phyloP scores from a whole-genome alignment of 2,329 filamentous ascomycete genomes.

The Chlorencoelia australis region DNA sequence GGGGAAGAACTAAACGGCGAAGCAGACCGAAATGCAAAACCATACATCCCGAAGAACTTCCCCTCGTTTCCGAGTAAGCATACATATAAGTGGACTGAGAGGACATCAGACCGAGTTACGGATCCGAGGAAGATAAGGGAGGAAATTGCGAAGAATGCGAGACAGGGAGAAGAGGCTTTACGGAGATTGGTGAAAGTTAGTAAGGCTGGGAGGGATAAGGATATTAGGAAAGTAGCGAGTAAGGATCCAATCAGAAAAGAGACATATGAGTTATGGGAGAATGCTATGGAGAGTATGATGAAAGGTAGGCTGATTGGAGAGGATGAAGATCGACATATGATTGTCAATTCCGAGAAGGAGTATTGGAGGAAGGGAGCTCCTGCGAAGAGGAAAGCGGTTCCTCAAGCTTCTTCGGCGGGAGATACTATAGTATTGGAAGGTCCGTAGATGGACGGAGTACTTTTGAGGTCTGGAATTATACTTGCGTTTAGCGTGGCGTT shows the following conservation, averaged over 20 bases:
- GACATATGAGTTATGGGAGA: conserved; percentile 51
- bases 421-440: too few species aligned
- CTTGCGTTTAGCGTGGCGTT: too few species aligned
- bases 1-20: conserved; percentile 48
- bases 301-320: conserved; percentile 12
- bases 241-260: conserved; percentile 41
- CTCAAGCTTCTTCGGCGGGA: conserved; percentile 1
- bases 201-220: conserved; percentile 55
- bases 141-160: conserved; percentile 48
- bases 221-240: conserved; percentile 44
- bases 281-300: conserved; percentile 45
- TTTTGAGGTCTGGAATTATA: too few species aligned
- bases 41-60: conserved; percentile 48
- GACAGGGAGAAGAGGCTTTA: conserved; percentile 52
- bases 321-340: conserved; percentile 54
- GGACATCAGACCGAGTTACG: conserved; percentile 33
- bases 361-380: conserved; percentile 37
- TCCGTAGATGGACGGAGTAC: too few species aligned
- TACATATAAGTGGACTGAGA: conserved; percentile 51
- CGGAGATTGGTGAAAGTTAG: conserved; percentile 49
- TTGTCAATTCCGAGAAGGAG: conserved; percentile 47
- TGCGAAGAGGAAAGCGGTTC: conserved; percentile 14
- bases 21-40: conserved; percentile 42
- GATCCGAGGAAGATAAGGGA: conserved; percentile 50
- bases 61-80: conserved; percentile 55